phyloP scores from a whole-genome alignment of 1,284 basidiomycete genomes.

The Moesziomyces sp. region DNA sequence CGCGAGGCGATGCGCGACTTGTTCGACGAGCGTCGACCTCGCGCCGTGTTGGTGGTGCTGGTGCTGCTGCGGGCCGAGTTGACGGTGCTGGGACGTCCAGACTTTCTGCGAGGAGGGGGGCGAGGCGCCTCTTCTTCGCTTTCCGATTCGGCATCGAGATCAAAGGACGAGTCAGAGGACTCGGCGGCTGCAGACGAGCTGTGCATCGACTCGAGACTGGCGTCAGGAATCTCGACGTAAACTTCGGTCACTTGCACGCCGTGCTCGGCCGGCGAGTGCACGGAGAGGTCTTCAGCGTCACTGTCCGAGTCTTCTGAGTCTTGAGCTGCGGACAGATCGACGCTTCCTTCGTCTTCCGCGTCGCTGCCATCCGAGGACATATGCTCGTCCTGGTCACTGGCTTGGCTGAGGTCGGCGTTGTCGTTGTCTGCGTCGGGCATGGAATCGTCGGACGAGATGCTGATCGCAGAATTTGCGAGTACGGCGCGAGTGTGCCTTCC shows the following conservation, averaged over 20 bases:
- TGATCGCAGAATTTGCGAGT: constrained; percentile 6
- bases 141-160: constrained; percentile 7
- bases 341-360: constrained; percentile 21
- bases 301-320: constrained; percentile 18
- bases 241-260: constrained; percentile 3
- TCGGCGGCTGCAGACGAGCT: constrained; percentile 17
- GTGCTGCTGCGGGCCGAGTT: constrained; percentile 17
- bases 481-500: constrained; percentile 8
- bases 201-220: constrained; percentile 20
- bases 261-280: not conserved
- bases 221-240: constrained; percentile 17
- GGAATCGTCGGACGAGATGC: constrained; percentile 10
- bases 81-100: constrained; percentile 24
- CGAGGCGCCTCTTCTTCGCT: constrained; percentile 26
- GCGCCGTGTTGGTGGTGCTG: constrained; percentile 25
- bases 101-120: constrained; percentile 15
- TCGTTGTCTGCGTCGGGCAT: constrained; percentile 5
- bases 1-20: constrained; percentile 17
- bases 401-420: not conserved
- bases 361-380: constrained; percentile 23
- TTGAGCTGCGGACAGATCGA: constrained; percentile 8
- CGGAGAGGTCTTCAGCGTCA: not conserved
- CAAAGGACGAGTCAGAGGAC: constrained; percentile 33
- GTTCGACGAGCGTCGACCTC: constrained; percentile 33
- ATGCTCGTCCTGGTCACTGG: constrained; percentile 19